Base-by-base conservation (phyloP, 805 yeast genomes). In the Kazachstania kunashirensis region DNA sequence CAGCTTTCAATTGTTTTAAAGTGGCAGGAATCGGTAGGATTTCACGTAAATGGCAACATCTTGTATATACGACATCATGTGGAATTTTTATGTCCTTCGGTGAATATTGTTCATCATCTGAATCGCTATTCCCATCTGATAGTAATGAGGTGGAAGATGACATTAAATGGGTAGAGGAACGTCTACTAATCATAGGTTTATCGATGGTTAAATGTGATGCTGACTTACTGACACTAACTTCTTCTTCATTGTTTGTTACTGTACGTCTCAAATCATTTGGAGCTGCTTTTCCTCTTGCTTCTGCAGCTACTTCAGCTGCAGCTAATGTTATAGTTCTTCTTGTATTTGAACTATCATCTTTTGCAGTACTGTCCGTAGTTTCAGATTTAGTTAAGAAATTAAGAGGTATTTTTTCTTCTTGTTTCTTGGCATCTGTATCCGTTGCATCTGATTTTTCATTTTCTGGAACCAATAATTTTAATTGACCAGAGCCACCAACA, bases 1-100 rank as follows among this genome's bases (percentile, higher is more conserved):
- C 92, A 8, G 62, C 50, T 50, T 77, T 77, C 43, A 88, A 69
- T 55, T 84, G 95, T 51, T 80, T 82, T 50, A 84, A 53, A 5
- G 88, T 84, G 1, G 95, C 94, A 1, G 95, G 92, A 37, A 88
- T 85, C 1, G 97, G 96, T 41, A 88, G 59, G 35, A 88, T 88
- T 52, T 88, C 96, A 38, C 96, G 67, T 42, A 88, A 61, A 58
- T 88, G 96, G 50, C 96, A 88, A 56, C 96, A 88, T 46, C 96
- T 68, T 0, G 96, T 84, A 59, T 88, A 88, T 52, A 88, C 67
- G 28, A 79, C 68, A 49, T 85, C 95, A 36, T 81, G 70, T 24
- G 73, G 65, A 9, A 66, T 53, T 30, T 53, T 55, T 5, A 50
- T 21, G 26, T 49, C 35, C 11, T 34, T 38, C 19, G 66, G 60